A percentile compares a stretch with the other conserved stretches of the same genome.
These are phyloP conservation scores for Cutaneotrichosporon spelunceum DNA, from an alignment of 1,284 basidiomycete species.

Conservation along the genomic window DNA sequence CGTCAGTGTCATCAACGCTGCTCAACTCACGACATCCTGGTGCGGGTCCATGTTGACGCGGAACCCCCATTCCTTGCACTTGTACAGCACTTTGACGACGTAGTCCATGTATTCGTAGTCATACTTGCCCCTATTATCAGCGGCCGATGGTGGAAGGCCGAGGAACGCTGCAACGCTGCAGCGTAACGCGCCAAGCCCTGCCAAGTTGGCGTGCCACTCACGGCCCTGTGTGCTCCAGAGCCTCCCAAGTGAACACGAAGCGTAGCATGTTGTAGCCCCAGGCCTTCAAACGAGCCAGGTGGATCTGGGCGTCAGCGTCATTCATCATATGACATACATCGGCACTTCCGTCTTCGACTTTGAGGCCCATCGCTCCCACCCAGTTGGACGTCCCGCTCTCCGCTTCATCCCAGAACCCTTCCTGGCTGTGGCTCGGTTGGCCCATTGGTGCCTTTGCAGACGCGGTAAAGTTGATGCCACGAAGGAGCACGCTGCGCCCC, in stretches of 20 bases:
- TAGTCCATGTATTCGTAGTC: slow-evolving; percentile 93
- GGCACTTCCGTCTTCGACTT: slow-evolving; percentile 57
- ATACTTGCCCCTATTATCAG: slow-evolving; percentile 68
- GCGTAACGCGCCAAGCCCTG: not conserved
- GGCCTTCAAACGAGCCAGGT: slow-evolving; percentile 74
- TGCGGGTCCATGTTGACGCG: slow-evolving; percentile 93
- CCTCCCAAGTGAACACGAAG: slow-evolving; percentile 92
- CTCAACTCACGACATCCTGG: slow-evolving; percentile 76
- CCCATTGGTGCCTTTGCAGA: slow-evolving; percentile 76
- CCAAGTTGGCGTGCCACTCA: slow-evolving; percentile 56
- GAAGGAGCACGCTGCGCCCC: slow-evolving; percentile 78
- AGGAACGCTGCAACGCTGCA: not conserved
- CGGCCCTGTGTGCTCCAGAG: slow-evolving; percentile 89
- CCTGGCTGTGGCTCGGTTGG: slow-evolving; percentile 63
- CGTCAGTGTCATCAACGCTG: slow-evolving; percentile 24
- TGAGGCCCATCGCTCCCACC: slow-evolving; percentile 66
- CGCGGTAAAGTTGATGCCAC: slow-evolving; percentile 90
- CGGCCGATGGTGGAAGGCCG: not conserved
- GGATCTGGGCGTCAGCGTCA: slow-evolving; percentile 61
- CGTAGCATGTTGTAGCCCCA: slow-evolving; percentile 97
- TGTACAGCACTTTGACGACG: slow-evolving; percentile 75
- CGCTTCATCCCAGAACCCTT: slow-evolving; percentile 85
- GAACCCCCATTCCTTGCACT: slow-evolving; percentile 94
- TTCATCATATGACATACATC: slow-evolving; percentile 34
- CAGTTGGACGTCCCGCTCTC: slow-evolving; percentile 66